phyloP scores from a whole-genome alignment of 768 basidiomycete species.

The Phlegmacium glaucopus region DNA sequence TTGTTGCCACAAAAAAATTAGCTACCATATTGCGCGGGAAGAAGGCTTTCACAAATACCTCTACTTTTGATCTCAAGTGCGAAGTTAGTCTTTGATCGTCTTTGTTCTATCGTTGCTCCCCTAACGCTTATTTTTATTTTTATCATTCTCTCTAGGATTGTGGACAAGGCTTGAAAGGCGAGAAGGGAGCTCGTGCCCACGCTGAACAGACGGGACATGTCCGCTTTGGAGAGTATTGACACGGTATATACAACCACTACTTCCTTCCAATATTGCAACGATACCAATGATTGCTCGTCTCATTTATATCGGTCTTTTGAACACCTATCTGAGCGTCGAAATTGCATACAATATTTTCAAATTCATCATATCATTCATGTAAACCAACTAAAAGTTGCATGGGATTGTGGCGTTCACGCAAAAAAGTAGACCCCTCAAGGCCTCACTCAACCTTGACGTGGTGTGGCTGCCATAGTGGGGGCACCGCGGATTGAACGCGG shows the following conservation, averaged over 20 bases:
- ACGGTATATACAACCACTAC: not conserved
- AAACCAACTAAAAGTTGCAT: too few species aligned
- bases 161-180: conserved; percentile 83
- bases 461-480: conserved; percentile 4
- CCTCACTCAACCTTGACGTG: too few species aligned
- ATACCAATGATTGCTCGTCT: not conserved
- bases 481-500: conserved; percentile 72
- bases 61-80: conserved; percentile 88
- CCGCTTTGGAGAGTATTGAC: conserved; percentile 76
- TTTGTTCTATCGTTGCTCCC: not conserved
- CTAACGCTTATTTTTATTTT: not conserved
- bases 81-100: conserved; percentile 47
- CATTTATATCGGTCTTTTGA: not conserved
- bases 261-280: not conserved
- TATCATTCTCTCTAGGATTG: conserved; percentile 52
- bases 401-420: too few species aligned
- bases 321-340: not conserved
- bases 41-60: conserved; percentile 87
- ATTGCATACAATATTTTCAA: too few species aligned
- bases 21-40: conserved; percentile 69
- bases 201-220: conserved; percentile 85
- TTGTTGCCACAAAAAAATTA: conserved; percentile 66
- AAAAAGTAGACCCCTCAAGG: too few species aligned
- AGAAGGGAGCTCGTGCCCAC: conserved; percentile 89
- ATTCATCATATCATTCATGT: too few species aligned